Conservation (phyloP, 2,329 filamentous ascomycete genomes). For the Trichoderma aggressivum region DNA sequence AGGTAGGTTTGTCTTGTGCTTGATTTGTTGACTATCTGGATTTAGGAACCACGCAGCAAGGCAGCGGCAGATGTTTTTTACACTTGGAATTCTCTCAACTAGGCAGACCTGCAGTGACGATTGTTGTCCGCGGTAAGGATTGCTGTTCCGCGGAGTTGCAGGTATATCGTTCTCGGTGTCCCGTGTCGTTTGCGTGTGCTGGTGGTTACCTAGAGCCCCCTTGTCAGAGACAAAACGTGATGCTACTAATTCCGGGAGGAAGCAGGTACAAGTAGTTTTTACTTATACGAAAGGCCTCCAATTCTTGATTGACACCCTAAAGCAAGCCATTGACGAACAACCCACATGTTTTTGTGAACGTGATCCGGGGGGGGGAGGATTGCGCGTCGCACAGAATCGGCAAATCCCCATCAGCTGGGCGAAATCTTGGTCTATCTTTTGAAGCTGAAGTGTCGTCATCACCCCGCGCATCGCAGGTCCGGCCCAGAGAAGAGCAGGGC, state of each 20-base stretch:
- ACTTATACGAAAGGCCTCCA: background rate
- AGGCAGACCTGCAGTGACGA: conserved; percentile 13
- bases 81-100: background rate
- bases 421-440: background rate
- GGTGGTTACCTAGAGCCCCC: background rate
- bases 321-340: background rate
- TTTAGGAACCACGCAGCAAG: background rate
- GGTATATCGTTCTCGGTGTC: background rate
- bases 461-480: background rate
- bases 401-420: background rate
- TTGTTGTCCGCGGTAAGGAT: background rate
- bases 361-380: background rate
- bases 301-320: background rate
- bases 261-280: background rate
- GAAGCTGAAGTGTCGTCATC: conserved; percentile 5
- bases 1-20: background rate
- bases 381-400: background rate
- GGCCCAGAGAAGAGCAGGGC: background rate
- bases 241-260: background rate
- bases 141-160: background rate
- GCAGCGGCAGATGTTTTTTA: background rate
- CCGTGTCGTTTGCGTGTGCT: background rate
- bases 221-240: background rate
- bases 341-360: background rate
- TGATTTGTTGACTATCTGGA: background rate